Evolutionary conservation across 371 early-diverging fungal species (phyloP).

Genomic region (Mortierella polycephala): DNA sequence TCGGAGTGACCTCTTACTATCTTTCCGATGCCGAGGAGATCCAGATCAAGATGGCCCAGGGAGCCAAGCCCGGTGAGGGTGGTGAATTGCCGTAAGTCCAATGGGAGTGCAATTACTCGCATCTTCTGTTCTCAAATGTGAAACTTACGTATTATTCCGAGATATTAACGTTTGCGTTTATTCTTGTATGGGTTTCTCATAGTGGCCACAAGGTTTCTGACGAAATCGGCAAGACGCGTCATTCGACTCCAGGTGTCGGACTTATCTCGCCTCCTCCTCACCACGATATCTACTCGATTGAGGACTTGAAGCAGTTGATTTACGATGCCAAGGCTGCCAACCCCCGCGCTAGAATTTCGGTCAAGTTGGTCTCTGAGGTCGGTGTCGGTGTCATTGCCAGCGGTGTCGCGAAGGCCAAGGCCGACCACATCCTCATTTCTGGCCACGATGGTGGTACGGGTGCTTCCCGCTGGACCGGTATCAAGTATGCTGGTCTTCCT

Average conservation of each 20-base stretch:
- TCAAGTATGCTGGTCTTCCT: constrained; percentile 97
- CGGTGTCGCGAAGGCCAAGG: constrained; percentile 97
- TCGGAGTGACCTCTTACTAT: constrained; percentile 96
- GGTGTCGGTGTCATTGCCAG: constrained; percentile 97
- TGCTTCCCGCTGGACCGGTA: constrained; percentile 97
- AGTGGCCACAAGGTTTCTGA: constrained; percentile 89
- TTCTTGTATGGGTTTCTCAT: constrained; percentile 1
- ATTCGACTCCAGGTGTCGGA: constrained; percentile 96
- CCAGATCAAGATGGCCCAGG: constrained; percentile 99
- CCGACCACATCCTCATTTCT: constrained; percentile 96
- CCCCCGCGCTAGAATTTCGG: constrained; percentile 90
- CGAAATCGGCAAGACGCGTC: constrained; percentile 92
- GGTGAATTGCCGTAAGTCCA: constrained; percentile 69
- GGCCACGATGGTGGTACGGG: constrained; percentile 99
- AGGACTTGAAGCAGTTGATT: constrained; percentile 97
- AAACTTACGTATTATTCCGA: constrained; percentile 45
- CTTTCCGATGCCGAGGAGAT: constrained; percentile 94
- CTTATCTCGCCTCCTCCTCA: constrained; percentile 97
- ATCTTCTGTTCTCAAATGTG: constrained; percentile 18
- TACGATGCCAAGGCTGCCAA: constrained; percentile 96
- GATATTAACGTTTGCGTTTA: constrained; percentile 52
- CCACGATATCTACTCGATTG: constrained; percentile 98
- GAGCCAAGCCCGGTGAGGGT: constrained; percentile 98
- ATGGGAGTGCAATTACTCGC: not conserved
- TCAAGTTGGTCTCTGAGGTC: constrained; percentile 96